Base-by-base conservation (phyloP, 2,329 filamentous ascomycete genomes). In the Penicillium sp. region DNA sequence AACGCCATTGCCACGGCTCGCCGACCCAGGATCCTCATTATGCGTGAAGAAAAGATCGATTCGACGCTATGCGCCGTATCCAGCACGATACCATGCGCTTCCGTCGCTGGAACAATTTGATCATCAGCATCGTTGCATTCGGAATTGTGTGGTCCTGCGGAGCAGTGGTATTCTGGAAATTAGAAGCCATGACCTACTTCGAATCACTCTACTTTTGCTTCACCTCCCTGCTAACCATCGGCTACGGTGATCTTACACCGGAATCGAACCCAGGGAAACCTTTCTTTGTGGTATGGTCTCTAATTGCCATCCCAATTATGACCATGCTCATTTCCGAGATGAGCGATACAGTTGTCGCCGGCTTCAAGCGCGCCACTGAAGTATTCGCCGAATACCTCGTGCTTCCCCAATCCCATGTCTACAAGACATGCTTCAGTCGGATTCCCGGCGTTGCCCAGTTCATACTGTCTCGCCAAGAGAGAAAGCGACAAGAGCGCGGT, bases 231-330 rank as follows among this genome's bases (percentile, higher is more conserved):
- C 81, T 92, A 2, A 96, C 93, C 0, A 90, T 96, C 38, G 93
- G 93, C 1, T 96, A 96, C 66, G 93, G 93, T 4, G 91, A 96
- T 63, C 74, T 88, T 6, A 86, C 87, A 1, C 91, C 91, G 0
- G 79, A 86, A n/a, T 90, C 88, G 2, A 93, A 92, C 62, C 83
- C 87, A 0, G 91, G 90, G 1, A 87, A 90, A 54, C 86, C 90
- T 0, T 96, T 96, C 72, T 97, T 96, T 67, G 90, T 97, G n/a
- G 87, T 96, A 55, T 97, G 93, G 93, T 90, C 88, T 15, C 73
- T 97, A 1, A 82, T 96, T 27, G 91, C 92, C 0, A 81, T 96
- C 3, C 93, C 93, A 0, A 93, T 90, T 2, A 93, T 93, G 83
- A 96, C 93, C 0, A 87, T 96, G 19, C 82, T 97, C 13, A 89